Conservation (phyloP, 2,329 filamentous ascomycete genomes). For the Pseudogymnoascus sp. region DNA sequence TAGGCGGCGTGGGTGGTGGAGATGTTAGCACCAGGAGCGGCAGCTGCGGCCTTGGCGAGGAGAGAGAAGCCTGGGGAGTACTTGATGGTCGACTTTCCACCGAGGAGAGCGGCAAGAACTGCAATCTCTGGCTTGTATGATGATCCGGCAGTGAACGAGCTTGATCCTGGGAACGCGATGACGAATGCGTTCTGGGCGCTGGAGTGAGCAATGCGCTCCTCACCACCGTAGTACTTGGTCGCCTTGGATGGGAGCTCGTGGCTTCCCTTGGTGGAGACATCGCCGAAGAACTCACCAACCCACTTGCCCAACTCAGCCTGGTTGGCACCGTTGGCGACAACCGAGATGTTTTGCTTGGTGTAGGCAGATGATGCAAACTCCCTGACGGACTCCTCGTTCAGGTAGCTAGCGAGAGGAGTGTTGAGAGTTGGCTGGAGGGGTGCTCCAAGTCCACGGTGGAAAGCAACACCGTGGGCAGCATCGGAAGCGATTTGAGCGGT, state of each 20-base stretch:
- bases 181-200: slow-evolving; percentile 69
- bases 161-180: slow-evolving; percentile 86
- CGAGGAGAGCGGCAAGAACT: slow-evolving; percentile 81
- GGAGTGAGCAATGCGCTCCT: slow-evolving; percentile 76
- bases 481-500: slow-evolving; percentile 66
- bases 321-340: slow-evolving; percentile 82
- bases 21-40: slow-evolving; percentile 56
- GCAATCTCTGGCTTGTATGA: slow-evolving; percentile 83
- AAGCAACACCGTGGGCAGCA: slow-evolving; percentile 76
- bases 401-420: slow-evolving; percentile 67
- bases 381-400: slow-evolving; percentile 65
- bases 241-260: slow-evolving; percentile 50
- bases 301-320: slow-evolving; percentile 73
- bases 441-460: slow-evolving; percentile 85
- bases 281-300: slow-evolving; percentile 86
- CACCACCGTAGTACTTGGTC: slow-evolving; percentile 87
- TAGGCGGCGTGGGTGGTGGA: slow-evolving; percentile 73
- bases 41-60: slow-evolving; percentile 67
- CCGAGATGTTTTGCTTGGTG: slow-evolving; percentile 79
- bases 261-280: slow-evolving; percentile 45
- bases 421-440: slow-evolving; percentile 65
- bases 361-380: slow-evolving; percentile 73
- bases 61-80: slow-evolving; percentile 92
- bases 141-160: slow-evolving; percentile 55
- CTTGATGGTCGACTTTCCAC: slow-evolving; percentile 86